Evolutionary conservation across 345 rosid genomes (phyloP).

Genomic region (Ceriops tagal): DNA sequence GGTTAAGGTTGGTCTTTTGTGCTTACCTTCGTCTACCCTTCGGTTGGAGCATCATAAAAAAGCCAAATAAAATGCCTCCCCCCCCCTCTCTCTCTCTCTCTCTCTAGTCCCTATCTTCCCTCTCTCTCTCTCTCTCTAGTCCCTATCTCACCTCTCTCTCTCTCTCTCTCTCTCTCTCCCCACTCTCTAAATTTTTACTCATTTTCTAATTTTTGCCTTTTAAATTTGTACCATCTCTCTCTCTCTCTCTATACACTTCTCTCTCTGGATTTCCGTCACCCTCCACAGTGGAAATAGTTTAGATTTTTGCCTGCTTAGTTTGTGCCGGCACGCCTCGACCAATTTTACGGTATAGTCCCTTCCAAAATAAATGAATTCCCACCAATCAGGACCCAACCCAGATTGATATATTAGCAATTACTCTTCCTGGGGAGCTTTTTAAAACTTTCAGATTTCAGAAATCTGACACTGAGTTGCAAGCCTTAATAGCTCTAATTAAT

Average conservation of each 20-base stretch:
- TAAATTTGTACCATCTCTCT: background rate
- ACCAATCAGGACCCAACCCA: accelerated
- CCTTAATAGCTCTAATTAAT: no score
- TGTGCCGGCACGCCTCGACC: background rate
- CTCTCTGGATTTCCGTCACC: conserved; percentile 15
- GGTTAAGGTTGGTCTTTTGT: background rate
- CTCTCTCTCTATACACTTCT: background rate
- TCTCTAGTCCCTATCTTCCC: background rate
- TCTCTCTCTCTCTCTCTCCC: background rate
- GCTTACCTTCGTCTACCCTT: conserved; percentile 15
- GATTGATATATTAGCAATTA: no score
- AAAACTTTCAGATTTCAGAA: no score
- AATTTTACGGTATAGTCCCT: conserved; percentile 18
- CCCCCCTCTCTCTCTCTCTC: conserved; percentile 18
- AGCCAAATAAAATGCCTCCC: conserved; percentile 29
- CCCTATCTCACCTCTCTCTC: conserved; percentile 8
- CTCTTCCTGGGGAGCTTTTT: no score
- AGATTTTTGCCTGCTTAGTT: conserved; percentile 2
- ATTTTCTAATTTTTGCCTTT: conserved; percentile 23
- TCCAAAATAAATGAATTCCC: no score
- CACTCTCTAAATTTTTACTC: conserved; percentile 8
- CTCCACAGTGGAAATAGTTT: conserved; percentile 6
- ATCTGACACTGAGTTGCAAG: no score
- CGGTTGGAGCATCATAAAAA: conserved; percentile 42
- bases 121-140: conserved; percentile 16